Conservation (phyloP, 208 protist species). For the Naegleria lovaniensis region DNA sequence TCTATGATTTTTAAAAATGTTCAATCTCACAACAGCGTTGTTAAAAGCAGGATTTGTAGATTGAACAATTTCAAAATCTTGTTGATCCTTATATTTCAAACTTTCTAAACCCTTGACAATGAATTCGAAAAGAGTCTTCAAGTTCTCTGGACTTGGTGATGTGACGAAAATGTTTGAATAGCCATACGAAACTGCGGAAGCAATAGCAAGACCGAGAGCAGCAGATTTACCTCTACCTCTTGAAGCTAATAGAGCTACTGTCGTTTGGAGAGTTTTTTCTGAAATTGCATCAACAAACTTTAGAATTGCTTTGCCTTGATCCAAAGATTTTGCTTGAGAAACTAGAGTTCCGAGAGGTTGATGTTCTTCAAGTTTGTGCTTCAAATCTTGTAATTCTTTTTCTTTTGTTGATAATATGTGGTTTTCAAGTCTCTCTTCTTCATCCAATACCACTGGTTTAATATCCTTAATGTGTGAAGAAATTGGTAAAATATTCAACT, state of each 20-base stretch:
- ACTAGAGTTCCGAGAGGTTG: slow-evolving; percentile 81
- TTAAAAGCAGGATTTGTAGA: slow-evolving; percentile 81
- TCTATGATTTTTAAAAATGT: slow-evolving; percentile 90
- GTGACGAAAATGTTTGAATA: slow-evolving; percentile 99
- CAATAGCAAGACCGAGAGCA: slow-evolving; percentile 84
- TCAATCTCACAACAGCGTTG: slow-evolving; percentile 92
- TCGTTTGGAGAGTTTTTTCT: slow-evolving; percentile 90
- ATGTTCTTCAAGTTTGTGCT: slow-evolving; percentile 52
- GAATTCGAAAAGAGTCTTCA: slow-evolving; percentile 99
- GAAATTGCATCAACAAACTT: slow-evolving; percentile 92
- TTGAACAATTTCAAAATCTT: slow-evolving; percentile 94
- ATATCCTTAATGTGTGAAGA: slow-evolving; percentile 59
- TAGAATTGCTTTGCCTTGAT: slow-evolving; percentile 94
- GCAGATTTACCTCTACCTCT: slow-evolving; percentile 96
- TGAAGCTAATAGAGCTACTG: slow-evolving; percentile 89
- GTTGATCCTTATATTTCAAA: slow-evolving; percentile 89
- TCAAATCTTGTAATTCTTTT: slow-evolving; percentile 48
- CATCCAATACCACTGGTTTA: slow-evolving; percentile 35
- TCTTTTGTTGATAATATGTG: slow-evolving; percentile 8
- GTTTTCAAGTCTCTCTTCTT: not conserved
- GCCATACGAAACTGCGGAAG: slow-evolving; percentile 87
- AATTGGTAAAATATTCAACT: slow-evolving; percentile 96
- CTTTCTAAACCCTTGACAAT: slow-evolving; percentile 89
- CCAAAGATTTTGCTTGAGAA: slow-evolving; percentile 77
- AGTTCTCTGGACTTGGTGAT: slow-evolving; percentile 92